A percentile compares a stretch with the other conserved stretches of the same genome.
Conservation (phyloP, 148 eudicot species). For the Rhododendron simsii region DNA sequence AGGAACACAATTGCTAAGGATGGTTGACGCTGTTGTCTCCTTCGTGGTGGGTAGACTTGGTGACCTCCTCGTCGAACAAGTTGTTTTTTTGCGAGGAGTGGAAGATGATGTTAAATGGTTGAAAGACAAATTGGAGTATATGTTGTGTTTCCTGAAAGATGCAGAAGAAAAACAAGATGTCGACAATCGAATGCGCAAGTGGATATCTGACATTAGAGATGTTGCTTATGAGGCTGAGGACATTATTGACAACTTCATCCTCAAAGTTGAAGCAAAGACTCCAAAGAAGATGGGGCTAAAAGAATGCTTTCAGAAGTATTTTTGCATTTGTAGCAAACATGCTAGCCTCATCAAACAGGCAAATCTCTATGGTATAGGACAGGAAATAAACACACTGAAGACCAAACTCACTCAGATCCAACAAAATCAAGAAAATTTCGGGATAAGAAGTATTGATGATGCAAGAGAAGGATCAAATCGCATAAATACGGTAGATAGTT, state of each 20-base stretch:
- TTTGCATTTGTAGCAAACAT: neutral
- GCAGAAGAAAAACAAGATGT: too few species aligned
- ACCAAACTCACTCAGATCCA: neutral
- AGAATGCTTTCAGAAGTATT: neutral
- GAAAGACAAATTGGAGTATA: too few species aligned
- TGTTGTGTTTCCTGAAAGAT: too few species aligned
- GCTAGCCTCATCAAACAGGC: neutral
- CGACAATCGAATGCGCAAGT: too few species aligned
- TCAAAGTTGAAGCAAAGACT: too few species aligned
- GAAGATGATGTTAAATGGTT: too few species aligned
- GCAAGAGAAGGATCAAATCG: neutral
- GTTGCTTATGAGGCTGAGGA: too few species aligned
- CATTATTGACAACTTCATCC: too few species aligned
- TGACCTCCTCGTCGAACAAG: neutral
- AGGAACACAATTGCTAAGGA: neutral
- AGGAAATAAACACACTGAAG: neutral
- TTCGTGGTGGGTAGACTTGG: neutral
- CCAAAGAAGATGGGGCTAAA: too few species aligned
- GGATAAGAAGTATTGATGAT: neutral
- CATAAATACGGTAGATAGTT: neutral
- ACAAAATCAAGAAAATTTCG: neutral
- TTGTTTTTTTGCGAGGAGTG: neutral
- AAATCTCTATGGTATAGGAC: neutral
- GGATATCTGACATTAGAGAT: too few species aligned
- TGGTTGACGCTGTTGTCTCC: neutral